A percentile compares a stretch with the other conserved stretches of the same genome.
Evolutionary conservation across 2,329 filamentous ascomycete species (phyloP).

Genomic region (Penicillium sp.): DNA sequence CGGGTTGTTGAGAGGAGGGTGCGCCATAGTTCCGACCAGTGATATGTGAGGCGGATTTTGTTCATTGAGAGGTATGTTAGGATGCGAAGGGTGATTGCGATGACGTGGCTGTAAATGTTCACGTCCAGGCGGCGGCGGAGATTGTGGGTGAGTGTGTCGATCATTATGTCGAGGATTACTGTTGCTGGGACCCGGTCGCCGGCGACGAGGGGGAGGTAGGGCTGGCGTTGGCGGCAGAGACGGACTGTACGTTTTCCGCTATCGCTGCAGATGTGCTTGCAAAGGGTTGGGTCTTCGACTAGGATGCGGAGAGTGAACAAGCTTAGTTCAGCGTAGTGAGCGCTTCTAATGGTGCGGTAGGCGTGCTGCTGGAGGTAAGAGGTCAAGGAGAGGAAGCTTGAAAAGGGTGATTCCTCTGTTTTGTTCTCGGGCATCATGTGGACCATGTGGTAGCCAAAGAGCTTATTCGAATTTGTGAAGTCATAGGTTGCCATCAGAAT

Average conservation of each 20-base stretch:
- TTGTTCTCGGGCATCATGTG: slow-evolving; percentile 60
- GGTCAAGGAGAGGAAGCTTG: slow-evolving; percentile 78
- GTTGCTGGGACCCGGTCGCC: slow-evolving; percentile 72
- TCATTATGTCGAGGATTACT: slow-evolving; percentile 77
- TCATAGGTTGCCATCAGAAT: slow-evolving; percentile 85
- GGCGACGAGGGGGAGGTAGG: slow-evolving; percentile 72
- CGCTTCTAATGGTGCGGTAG: slow-evolving; percentile 73
- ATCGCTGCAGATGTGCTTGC: slow-evolving; percentile 79
- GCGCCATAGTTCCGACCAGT: slow-evolving; percentile 95
- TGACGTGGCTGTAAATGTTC: slow-evolving; percentile 72
- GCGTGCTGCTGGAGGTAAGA: slow-evolving; percentile 95
- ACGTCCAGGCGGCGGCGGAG: slow-evolving; percentile 80
- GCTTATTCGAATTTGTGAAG: slow-evolving; percentile 89
- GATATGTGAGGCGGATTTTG: slow-evolving; percentile 77
- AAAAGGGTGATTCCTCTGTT: slow-evolving; percentile 69
- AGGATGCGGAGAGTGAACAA: slow-evolving; percentile 82
- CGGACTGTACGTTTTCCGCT: slow-evolving; percentile 72
- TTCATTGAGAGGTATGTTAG: slow-evolving; percentile 81
- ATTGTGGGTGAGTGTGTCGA: slow-evolving; percentile 93
- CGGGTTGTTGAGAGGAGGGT: slow-evolving; percentile 82
- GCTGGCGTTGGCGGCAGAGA: slow-evolving; percentile 83
- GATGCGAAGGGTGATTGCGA: slow-evolving; percentile 78
- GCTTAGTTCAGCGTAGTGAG: slow-evolving; percentile 80
- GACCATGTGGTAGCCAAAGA: slow-evolving; percentile 85
- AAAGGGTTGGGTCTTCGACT: slow-evolving; percentile 77